Percentiles rank a stretch among this genome's conserved stretches.
Conservation (phyloP, 1,139 yeast species). For the Pichia sp. region DNA sequence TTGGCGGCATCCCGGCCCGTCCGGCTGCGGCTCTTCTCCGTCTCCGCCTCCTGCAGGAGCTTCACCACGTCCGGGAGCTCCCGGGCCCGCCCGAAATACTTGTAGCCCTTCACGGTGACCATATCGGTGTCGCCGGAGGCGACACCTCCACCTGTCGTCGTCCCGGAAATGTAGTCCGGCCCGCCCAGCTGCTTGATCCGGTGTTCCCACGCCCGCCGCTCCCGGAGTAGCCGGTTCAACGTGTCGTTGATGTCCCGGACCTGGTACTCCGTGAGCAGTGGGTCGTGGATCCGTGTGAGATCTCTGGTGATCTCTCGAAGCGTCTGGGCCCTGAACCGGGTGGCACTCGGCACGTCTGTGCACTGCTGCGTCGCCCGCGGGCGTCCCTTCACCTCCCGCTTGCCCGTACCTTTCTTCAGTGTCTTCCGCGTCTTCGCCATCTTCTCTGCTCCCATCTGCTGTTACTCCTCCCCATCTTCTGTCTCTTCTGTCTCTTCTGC, state of each 20-base stretch:
- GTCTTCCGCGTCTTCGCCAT: neutral
- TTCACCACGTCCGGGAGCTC: slow-evolving; percentile 74
- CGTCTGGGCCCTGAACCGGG: slow-evolving; percentile 66
- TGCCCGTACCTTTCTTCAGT: no score
- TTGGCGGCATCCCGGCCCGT: neutral
- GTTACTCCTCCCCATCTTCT: neutral
- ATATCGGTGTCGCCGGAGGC: slow-evolving; percentile 9
- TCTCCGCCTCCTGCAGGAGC: slow-evolving; percentile 39
- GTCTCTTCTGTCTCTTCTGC: neutral
- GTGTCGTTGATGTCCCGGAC: slow-evolving; percentile 74
- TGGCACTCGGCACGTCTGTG: slow-evolving; percentile 59
- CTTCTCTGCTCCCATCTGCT: neutral
- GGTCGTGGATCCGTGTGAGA: slow-evolving; percentile 62
- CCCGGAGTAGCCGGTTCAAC: slow-evolving; percentile 62
- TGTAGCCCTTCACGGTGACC: slow-evolving; percentile 45
- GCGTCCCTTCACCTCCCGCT: neutral
- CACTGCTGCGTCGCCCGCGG: slow-evolving; percentile 33
- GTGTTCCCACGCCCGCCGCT: slow-evolving; percentile 73
- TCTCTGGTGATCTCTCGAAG: slow-evolving; percentile 58
- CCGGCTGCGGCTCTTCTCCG: slow-evolving; percentile 22
- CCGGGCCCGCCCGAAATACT: slow-evolving; percentile 80
- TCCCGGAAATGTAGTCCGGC: slow-evolving; percentile 37
- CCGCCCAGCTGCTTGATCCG: slow-evolving; percentile 69
- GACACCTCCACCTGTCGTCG: neutral
- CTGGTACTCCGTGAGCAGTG: slow-evolving; percentile 52